Percentiles rank a stretch among this genome's conserved stretches.
Conservation (phyloP, 192 early-diverging fungal genomes). For the Polychytrium aggregatum region DNA sequence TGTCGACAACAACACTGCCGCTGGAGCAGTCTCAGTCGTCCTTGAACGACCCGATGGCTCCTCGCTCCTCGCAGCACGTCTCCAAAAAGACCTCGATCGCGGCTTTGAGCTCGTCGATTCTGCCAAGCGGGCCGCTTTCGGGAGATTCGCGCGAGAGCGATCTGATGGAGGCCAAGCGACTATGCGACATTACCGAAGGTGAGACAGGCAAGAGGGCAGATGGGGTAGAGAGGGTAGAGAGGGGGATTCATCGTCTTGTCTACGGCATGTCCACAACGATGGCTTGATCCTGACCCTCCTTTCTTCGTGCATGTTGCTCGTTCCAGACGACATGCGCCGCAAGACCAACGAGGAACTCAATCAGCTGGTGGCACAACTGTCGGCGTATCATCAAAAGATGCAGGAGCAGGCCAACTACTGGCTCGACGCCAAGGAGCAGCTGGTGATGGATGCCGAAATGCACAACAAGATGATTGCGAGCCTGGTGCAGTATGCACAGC, state of each 20-base stretch:
- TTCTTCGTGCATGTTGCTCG: too few relatives aligned
- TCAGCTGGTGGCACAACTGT: slow-evolving; percentile 18
- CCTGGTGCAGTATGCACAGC: slow-evolving; percentile 44
- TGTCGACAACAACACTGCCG: too few relatives aligned
- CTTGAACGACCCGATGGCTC: too few relatives aligned
- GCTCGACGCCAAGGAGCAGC: slow-evolving; percentile 47
- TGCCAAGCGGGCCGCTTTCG: too few relatives aligned
- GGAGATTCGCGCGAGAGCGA: slow-evolving; percentile 25
- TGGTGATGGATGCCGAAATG: slow-evolving; percentile 53
- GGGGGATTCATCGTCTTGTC: too few relatives aligned
- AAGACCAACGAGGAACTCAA: slow-evolving; percentile 25
- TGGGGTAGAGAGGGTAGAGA: too few relatives aligned
- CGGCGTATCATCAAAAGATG: slow-evolving; percentile 20
- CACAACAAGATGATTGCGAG: slow-evolving; percentile 55
- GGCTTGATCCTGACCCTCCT: too few relatives aligned
- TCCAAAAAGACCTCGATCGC: too few relatives aligned
- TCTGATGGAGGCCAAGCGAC: slow-evolving; percentile 27
- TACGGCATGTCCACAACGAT: too few relatives aligned
- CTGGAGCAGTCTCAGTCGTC: too few relatives aligned
- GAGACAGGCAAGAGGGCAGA: neutral
- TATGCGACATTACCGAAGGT: slow-evolving; percentile 38
- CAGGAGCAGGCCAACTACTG: slow-evolving; percentile 46
- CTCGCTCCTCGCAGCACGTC: too few relatives aligned
- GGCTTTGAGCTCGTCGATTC: too few relatives aligned
- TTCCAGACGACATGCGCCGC: slow-evolving; percentile 30